Evolutionary conservation across 2,329 filamentous ascomycete species (phyloP), one percentile per base, ranked within the genome.

Genomic region (Pestalotiopsis sp.): DNA sequence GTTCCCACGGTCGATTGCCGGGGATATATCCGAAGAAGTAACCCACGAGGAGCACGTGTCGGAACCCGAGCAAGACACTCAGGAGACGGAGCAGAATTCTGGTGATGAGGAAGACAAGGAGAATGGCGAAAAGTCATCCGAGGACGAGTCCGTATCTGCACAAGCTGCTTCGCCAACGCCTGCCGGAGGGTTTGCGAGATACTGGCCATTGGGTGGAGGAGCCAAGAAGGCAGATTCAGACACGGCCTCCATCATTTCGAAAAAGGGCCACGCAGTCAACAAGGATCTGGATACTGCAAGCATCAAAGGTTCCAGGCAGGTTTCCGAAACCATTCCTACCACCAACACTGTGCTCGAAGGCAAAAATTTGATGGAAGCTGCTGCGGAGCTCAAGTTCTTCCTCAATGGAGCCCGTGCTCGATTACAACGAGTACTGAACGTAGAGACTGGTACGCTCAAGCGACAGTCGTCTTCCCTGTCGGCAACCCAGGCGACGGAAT

Each of bases 1-100:
- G 11, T 99, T 94, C 74, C 96, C 96, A 1, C 90, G 86, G 70
- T 85, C 90, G 9, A 97, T 99, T 72, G 92, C 95, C 0, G 96
- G 96, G 0, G 90, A 93, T 27, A 81, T 97, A 1, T 94, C 94
- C 0, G 86, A 84, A 1, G 83, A 90, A 72, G 69, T 76, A 0
- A 75, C 77, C 5, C 74, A 72, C 1, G 84, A 86, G 25, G 85
- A 84, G 41, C 83, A 88, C 9, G 83, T 84, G 3, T 79, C 81
- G 4, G 80, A 81, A 5, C 78, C 82, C 0, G 84, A 85, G 59
- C 80, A 82, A 3, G 79, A 80, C 7, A 79, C 81, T 20, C 68
- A 70, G 2, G 77, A 79, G 1, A 79, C 83, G 17, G 77, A 78
- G 12, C 80, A 81, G 20, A 79, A 78, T 14, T 78, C 79, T 11